Conservation (phyloP, 179 eudicot species). For the Pouteria campechiana region DNA sequence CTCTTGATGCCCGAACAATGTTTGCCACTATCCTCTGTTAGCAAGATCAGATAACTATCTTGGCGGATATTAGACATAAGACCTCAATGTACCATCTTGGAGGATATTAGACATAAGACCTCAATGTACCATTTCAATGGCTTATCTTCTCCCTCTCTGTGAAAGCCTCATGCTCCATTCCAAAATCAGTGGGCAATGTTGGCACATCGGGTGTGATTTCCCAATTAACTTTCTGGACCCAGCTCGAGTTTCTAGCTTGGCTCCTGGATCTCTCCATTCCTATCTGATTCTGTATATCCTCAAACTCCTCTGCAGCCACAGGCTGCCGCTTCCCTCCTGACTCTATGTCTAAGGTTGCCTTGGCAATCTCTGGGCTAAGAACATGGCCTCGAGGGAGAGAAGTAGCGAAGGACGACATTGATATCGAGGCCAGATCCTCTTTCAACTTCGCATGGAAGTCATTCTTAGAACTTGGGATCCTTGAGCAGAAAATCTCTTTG, state of each 20-base stretch:
- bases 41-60: too few species aligned
- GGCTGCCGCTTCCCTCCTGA: slow-evolving; percentile 5
- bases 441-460: slow-evolving; percentile 44
- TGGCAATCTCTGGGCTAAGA: slow-evolving; percentile 1
- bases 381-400: slow-evolving; percentile 1
- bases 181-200: slow-evolving; percentile 2
- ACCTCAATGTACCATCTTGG: too few species aligned
- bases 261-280: slow-evolving; percentile 5
- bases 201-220: neutral
- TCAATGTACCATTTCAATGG: too few species aligned
- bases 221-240: neutral
- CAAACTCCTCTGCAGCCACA: slow-evolving; percentile 10
- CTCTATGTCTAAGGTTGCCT: slow-evolving; percentile 4
- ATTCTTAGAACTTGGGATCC: slow-evolving; percentile 43
- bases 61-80: too few species aligned
- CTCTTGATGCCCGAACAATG: too few species aligned
- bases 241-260: neutral
- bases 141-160: neutral
- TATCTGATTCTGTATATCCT: slow-evolving; percentile 9
- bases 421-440: slow-evolving; percentile 17
- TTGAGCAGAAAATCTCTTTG: slow-evolving; percentile 48
- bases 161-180: neutral
- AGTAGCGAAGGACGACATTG: too few species aligned
- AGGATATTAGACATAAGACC: too few species aligned
- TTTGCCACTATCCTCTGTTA: too few species aligned